Conservation (phyloP, 441 rosid species). For the Erodium moschatum region DNA sequence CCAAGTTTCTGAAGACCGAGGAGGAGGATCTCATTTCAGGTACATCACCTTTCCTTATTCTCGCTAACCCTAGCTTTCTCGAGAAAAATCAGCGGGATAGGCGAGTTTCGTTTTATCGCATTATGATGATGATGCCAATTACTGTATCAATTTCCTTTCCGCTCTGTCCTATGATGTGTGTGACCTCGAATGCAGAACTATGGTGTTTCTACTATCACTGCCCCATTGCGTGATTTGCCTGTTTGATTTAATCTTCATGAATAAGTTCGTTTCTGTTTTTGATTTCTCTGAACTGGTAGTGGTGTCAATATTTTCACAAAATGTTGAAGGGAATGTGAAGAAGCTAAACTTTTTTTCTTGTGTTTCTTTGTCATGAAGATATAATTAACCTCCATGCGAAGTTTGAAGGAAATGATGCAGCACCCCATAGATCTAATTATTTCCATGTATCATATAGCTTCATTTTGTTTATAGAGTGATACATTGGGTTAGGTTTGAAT, state of each 20-base stretch:
- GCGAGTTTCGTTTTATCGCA: not conserved
- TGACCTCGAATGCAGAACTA: too few relatives aligned
- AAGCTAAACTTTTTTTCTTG: not conserved
- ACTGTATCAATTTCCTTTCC: not conserved
- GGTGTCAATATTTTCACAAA: not conserved
- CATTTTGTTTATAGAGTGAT: not conserved
- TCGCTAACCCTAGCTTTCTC: constrained; percentile 22
- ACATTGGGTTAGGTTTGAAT: not conserved
- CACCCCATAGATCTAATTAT: not conserved
- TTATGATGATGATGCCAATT: not conserved
- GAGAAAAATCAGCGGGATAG: not conserved
- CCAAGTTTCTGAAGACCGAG: constrained; percentile 58
- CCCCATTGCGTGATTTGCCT: not conserved
- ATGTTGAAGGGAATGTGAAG: not conserved
- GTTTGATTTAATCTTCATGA: not conserved
- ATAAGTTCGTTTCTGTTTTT: not conserved
- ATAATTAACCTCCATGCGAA: not conserved
- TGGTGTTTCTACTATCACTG: too few relatives aligned
- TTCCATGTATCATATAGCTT: not conserved
- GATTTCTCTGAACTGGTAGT: not conserved
- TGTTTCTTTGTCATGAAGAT: not conserved
- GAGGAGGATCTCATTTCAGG: constrained; percentile 62
- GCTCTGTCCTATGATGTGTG: not conserved
- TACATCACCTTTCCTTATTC: constrained; percentile 18
- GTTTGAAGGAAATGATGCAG: not conserved